These are phyloP conservation scores for Termitomyces sp. DNA, from an alignment of 768 basidiomycete species.

Conservation along the genomic window DNA sequence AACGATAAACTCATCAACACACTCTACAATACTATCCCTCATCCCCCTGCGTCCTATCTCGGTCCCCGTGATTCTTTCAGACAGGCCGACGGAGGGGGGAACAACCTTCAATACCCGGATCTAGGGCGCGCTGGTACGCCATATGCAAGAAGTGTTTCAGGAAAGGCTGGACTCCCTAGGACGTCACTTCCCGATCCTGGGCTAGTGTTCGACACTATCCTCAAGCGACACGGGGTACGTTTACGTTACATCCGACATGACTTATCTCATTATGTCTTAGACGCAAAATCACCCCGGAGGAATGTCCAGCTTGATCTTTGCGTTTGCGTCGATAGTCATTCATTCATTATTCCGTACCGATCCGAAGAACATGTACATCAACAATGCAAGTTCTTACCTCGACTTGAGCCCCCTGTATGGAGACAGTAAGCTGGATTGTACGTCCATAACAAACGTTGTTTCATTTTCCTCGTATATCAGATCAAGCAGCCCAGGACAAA, in stretches of 20 bases:
- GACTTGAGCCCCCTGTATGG: constrained; percentile 56
- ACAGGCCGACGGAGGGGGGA: constrained; percentile 43
- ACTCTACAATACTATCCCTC: constrained; percentile 57
- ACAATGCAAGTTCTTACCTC: constrained; percentile 50
- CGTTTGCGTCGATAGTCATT: constrained; percentile 43
- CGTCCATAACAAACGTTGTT: background rate
- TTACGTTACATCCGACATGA: constrained; percentile 12
- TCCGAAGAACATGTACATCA: constrained; percentile 34
- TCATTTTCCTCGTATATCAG: constrained; percentile 11
- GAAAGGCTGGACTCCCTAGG: constrained; percentile 31
- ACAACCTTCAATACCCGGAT: constrained; percentile 38
- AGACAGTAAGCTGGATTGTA: constrained; percentile 25
- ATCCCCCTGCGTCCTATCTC: constrained; percentile 32
- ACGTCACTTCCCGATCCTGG: constrained; percentile 49
- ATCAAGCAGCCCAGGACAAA: constrained; percentile 30
- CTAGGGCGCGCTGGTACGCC: constrained; percentile 46
- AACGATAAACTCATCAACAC: constrained; percentile 27
- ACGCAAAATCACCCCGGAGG: constrained; percentile 41
- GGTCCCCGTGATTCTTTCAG: constrained; percentile 33
- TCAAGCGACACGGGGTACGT: constrained; percentile 32
- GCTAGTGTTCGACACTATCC: constrained; percentile 56
- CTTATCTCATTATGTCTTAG: constrained; percentile 1
- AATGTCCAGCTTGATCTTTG: constrained; percentile 57
- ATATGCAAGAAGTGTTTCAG: constrained; percentile 49
- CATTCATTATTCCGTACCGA: constrained; percentile 54